A percentile compares a stretch with the other conserved stretches of the same genome.
phyloP scores from a whole-genome alignment of 768 basidiomycete species.

The Phylloporus rhodoxanthus region DNA sequence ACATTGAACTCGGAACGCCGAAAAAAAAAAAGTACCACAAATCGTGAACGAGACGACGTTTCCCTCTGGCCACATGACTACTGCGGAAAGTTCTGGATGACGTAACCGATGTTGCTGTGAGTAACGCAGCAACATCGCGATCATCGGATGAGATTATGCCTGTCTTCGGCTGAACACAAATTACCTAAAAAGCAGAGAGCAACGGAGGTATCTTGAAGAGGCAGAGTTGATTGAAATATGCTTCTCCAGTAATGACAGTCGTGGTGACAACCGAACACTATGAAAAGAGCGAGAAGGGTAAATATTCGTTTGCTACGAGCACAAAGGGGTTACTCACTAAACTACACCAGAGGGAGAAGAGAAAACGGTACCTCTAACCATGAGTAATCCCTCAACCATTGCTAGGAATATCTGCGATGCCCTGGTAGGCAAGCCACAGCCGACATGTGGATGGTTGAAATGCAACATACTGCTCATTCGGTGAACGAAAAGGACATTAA shows the following conservation, averaged over 20 bases:
- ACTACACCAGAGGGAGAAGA: neutral
- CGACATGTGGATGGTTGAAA: conserved; percentile 2
- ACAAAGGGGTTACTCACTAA: neutral
- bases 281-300: conserved; percentile 1
- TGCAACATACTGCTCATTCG: conserved; percentile 1
- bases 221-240: conserved; percentile 5
- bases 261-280: conserved; percentile 1
- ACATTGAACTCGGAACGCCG: neutral
- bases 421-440: conserved; percentile 10
- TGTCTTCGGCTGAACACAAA: neutral
- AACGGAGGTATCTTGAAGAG: conserved; percentile 2
- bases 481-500: conserved; percentile 2
- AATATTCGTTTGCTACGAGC: conserved; percentile 3
- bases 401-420: conserved; percentile 1
- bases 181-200: conserved; percentile 6
- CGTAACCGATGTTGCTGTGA: neutral
- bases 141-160: neutral
- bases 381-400: conserved; percentile 9
- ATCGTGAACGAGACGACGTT: neutral
- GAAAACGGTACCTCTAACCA: conserved; percentile 5
- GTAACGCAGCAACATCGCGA: neutral
- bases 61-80: conserved; percentile 5
- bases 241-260: neutral
- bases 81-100: neutral
- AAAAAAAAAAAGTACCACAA: neutral